A percentile compares a stretch with the other conserved stretches of the same genome.
Conservation (phyloP, 305 asterid species). For the Nicotiana rustica region DNA sequence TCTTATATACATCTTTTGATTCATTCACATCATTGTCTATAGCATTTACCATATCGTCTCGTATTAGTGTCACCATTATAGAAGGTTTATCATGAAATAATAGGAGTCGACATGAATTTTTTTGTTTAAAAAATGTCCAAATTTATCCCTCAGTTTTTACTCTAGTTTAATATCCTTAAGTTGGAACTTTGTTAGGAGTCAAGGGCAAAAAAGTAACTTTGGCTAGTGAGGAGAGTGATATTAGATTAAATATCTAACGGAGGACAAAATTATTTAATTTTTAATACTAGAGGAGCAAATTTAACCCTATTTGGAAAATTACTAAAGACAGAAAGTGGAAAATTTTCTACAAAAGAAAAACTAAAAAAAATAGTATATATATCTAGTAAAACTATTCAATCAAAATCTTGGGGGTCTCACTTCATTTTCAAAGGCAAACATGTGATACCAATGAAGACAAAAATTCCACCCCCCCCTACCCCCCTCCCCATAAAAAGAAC, state of each 20-base stretch:
- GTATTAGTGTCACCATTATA: neutral
- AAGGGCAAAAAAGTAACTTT: no score
- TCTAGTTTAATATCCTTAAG: no score
- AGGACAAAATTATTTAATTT: neutral
- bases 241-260: no score
- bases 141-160: no score
- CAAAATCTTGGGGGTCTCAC: constrained; percentile 15
- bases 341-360: neutral
- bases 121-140: neutral
- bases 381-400: neutral
- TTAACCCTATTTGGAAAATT: neutral
- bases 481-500: neutral
- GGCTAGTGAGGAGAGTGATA: no score
- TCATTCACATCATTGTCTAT: no score
- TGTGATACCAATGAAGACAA: constrained; percentile 38
- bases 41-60: neutral
- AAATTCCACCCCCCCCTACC: neutral
- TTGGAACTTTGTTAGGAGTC: no score
- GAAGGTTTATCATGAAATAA: neutral
- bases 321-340: neutral
- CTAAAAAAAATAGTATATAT: neutral
- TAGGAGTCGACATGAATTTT: no score
- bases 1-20: no score
- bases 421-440: constrained; percentile 27
- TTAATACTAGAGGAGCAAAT: neutral